Base-by-base conservation (phyloP, 108 stramenopile species). In the Skeletonema tropicum region DNA sequence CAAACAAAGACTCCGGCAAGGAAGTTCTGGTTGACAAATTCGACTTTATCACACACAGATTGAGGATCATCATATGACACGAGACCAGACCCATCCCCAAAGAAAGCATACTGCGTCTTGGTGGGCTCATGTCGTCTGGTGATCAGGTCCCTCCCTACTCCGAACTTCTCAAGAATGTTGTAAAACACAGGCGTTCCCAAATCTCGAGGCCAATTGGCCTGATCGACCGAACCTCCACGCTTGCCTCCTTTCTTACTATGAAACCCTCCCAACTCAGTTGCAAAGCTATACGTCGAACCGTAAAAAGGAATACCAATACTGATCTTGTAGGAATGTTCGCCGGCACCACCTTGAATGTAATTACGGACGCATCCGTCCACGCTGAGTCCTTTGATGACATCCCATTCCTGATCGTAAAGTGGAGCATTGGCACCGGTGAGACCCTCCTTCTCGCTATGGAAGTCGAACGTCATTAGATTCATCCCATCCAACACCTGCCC, bases 401-500 rank as follows among this genome's bases (percentile, higher is more conserved):
- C 80, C 71, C 73, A 82, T 14, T 58, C 76, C 61, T 82, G 81
- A 60, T 82, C 65, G 55, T 60, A 73, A 10, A 82, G 32, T 21
- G 81, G 81, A 8, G 81, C 30, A 46, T 77, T 80, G 21, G 68
- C 64, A 21, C 83, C 83, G 26, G 74, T 75, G 5, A 73, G 66
- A 52, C 4, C 9, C 38, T 82, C 81, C 73, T 74, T 80, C 36
- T 78, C 63, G n/a, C 78, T 79, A 41, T 68, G 65, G 25, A 83
- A 80, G 46, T 83, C 83, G 41, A 80, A 83, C 6, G 58, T 70
- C 83, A 83, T 83, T 2, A 83, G 71, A 63, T 80, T 80, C 55
- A 66, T 74, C 30, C 79, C 83, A 15, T 64, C 61, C 15, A 83
- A 68, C 11, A 71, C 26, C 38, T 38, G 35, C 3, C 60, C 26